These are phyloP conservation scores for Rossbeevera mucosa DNA, from an alignment of 768 basidiomycete species.

Conservation along the genomic window DNA sequence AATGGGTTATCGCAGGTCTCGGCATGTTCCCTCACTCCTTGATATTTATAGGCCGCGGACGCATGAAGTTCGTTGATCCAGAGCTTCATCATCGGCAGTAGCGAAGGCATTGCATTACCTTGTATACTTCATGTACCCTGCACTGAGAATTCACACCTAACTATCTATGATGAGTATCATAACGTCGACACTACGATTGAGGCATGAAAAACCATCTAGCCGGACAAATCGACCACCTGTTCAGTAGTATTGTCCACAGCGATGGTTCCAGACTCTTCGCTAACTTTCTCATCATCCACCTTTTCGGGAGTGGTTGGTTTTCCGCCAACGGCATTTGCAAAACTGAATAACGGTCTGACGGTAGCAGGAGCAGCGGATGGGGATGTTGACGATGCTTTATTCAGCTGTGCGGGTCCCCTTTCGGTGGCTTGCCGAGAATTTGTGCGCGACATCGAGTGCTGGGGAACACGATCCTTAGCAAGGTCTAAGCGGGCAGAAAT, in stretches of 20 bases:
- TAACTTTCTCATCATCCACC: conserved; percentile 16
- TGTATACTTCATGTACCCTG: conserved; percentile 1
- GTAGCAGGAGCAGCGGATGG: conserved; percentile 25
- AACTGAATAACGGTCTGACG: conserved; percentile 73
- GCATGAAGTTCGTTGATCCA: conserved; percentile 66
- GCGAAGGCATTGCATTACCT: not conserved
- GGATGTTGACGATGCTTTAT: conserved; percentile 33
- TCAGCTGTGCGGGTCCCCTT: conserved; percentile 31
- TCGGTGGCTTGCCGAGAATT: conserved; percentile 46
- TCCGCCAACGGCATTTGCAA: conserved; percentile 66
- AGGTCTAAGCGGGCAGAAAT: conserved; percentile 59
- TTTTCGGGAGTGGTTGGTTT: conserved; percentile 16
- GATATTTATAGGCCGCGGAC: conserved; percentile 55
- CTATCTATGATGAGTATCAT: not conserved
- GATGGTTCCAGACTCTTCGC: conserved; percentile 2
- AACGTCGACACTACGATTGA: conserved; percentile 11
- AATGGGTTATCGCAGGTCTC: not conserved
- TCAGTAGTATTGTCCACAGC: conserved; percentile 11
- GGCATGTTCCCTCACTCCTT: not conserved
- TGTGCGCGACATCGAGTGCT: conserved; percentile 46
- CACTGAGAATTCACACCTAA: not conserved
- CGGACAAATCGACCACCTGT: conserved; percentile 15
- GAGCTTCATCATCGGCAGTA: conserved; percentile 37
- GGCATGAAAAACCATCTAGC: conserved; percentile 15
- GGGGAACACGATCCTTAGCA: conserved; percentile 32